Base-by-base conservation (phyloP, 2,329 filamentous ascomycete species). In the Boeremia lycopersici region DNA sequence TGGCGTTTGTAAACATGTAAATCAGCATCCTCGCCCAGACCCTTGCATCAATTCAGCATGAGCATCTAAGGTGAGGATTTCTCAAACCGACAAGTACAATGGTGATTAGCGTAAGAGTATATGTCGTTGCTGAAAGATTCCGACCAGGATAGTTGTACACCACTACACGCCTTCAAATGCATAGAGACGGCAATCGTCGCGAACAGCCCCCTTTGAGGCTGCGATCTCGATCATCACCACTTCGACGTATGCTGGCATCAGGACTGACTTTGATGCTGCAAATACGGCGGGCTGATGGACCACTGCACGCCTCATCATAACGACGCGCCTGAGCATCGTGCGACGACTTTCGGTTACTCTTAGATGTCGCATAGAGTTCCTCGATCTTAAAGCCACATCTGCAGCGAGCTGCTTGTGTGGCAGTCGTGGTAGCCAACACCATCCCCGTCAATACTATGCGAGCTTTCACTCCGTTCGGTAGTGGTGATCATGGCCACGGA, bases 301-400 rank as follows among this genome's bases (percentile, higher is more conserved):
- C 5, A 82, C 80, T 0, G 78, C 81, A 3, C 78, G 77, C 7
- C 69, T 85, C 31, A 79, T 85, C 35, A 82, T 81, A 33, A 83
- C 82, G 57, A 87, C 85, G 81, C 83, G 29, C 88, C 87, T 60
- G 86, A 23, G 40, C 28, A 15, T 11, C 13, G 13, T 42, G 31
- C 8, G 28, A n/a, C 40, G 28, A 4, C 31, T 31, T 13, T 42
- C 28, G n/a, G 40, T 31, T 4, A 42, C 19, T 1, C 23, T 23
- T 26, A 28, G 15, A 31, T 8, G 40, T 28, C 15, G 28, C 23
- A 23, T 19, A 10, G 17, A 28, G 26, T 42, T 42, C 15, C 31
- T 42, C 23, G 28, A 31, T 1, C 31, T 15, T n/a, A 31, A 26
- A 5, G 15, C 19, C n/a, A 23, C 40, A 23, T 31, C 13, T 23